Percentiles rank a stretch among this genome's conserved stretches.
Evolutionary conservation across 495 filamentous ascomycete genomes (phyloP).

Genomic region (Choiromyces venosus): DNA sequence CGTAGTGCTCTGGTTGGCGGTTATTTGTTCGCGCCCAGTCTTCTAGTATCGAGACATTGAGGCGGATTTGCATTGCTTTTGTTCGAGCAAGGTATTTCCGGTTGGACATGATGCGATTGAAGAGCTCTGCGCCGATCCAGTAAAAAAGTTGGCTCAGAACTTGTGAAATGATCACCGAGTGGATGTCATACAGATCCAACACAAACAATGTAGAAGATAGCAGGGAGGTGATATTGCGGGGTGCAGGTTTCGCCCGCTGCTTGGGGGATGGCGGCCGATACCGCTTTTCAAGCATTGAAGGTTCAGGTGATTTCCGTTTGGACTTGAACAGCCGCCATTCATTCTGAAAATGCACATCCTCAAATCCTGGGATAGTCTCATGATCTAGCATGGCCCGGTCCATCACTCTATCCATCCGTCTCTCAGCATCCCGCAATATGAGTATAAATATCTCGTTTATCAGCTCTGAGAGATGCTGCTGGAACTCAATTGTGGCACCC

Average conservation of each 20-base stretch:
- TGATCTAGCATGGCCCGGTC: conserved; percentile 93
- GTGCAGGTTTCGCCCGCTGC: conserved; percentile 80
- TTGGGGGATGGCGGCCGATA: conserved; percentile 94
- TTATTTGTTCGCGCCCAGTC: conserved; percentile 95
- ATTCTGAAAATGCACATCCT: conserved; percentile 92
- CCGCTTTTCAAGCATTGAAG: conserved; percentile 80
- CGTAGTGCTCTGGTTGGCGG: conserved; percentile 89
- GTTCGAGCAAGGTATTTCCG: conserved; percentile 91
- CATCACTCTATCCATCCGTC: conserved; percentile 91
- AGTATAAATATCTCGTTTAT: conserved; percentile 98
- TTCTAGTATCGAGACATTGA: conserved; percentile 93
- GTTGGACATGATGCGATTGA: conserved; percentile 96
- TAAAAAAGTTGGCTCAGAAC: conserved; percentile 90
- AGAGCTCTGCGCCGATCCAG: conserved; percentile 93
- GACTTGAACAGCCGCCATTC: conserved; percentile 95
- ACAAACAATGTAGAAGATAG: conserved; percentile 96
- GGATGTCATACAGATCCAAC: conserved; percentile 94
- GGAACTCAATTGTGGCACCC: conserved; percentile 78
- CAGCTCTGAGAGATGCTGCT: conserved; percentile 86
- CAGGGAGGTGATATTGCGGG: conserved; percentile 93
- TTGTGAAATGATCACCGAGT: conserved; percentile 91
- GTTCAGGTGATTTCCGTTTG: conserved; percentile 77
- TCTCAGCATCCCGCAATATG: conserved; percentile 96
- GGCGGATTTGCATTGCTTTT: conserved; percentile 99
- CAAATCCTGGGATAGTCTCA: conserved; percentile 95